Evolutionary conservation across 192 early-diverging fungal genomes (phyloP).

Genomic region (Funneliformis mosseae): DNA sequence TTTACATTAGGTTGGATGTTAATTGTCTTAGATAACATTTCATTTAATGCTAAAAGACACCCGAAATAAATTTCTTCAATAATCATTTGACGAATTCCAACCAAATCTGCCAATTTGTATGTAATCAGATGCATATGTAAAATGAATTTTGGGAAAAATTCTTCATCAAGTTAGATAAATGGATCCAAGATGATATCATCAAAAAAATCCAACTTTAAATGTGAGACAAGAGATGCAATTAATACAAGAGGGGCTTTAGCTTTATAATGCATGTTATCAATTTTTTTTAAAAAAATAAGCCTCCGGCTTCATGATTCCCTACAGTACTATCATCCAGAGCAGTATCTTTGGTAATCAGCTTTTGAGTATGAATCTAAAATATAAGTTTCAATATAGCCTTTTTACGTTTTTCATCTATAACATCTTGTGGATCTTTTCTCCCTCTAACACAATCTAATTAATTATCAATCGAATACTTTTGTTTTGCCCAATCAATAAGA

Average conservation of each 20-base stretch:
- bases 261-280: background rate
- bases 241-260: background rate
- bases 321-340: background rate
- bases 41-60: background rate
- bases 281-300: constrained; percentile 6
- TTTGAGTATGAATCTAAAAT: constrained; percentile 2
- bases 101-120: background rate
- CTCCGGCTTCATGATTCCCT: background rate
- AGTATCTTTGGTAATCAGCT: background rate
- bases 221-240: background rate
- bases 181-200: constrained; percentile 10
- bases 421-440: constrained; percentile 1
- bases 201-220: background rate
- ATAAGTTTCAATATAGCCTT: background rate
- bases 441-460: background rate
- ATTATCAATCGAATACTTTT: background rate
- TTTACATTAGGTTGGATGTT: background rate
- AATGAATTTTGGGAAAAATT: constrained; percentile 4
- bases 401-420: background rate
- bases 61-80: constrained; percentile 2
- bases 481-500: constrained; percentile 2
- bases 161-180: background rate
- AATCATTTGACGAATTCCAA: background rate
- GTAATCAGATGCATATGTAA: constrained; percentile 14
- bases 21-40: background rate